These are phyloP conservation scores for Desmodesmus armatus DNA, from an alignment of 139 green algal species.

Conservation along the genomic window DNA sequence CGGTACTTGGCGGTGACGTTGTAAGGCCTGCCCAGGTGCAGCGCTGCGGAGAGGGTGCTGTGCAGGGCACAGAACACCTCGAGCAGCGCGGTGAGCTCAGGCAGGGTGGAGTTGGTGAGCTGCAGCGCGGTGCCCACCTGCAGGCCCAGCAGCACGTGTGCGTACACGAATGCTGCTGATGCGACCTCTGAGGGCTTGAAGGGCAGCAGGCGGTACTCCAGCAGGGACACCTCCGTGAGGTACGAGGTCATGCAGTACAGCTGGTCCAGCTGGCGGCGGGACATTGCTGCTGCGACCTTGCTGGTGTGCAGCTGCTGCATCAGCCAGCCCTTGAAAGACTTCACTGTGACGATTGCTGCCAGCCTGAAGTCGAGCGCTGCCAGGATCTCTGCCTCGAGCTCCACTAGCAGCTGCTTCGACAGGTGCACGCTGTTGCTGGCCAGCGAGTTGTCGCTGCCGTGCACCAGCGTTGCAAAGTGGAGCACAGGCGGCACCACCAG, in stretches of 20 bases:
- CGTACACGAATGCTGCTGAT: background rate
- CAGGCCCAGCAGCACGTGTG: slow-evolving; percentile 13
- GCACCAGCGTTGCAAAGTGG: background rate
- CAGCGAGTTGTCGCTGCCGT: background rate
- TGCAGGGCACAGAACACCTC: slow-evolving; percentile 26
- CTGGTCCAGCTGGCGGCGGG: background rate
- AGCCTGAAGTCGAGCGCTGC: slow-evolving; percentile 3
- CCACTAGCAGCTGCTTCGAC: slow-evolving; percentile 13
- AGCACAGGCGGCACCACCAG: background rate
- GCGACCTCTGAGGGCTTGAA: background rate
- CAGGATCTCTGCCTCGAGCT: slow-evolving; percentile 6
- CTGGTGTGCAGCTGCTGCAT: background rate
- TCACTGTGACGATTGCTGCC: background rate
- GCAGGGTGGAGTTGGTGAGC: background rate
- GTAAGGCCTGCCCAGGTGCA: background rate
- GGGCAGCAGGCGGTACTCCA: slow-evolving; percentile 35
- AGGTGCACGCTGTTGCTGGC: background rate
- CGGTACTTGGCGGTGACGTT: slow-evolving; percentile 11
- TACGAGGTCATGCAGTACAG: slow-evolving; percentile 18
- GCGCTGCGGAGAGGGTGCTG: background rate
- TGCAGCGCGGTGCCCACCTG: background rate
- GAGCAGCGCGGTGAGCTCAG: background rate
- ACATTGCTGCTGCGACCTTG: background rate
- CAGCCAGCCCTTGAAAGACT: background rate
- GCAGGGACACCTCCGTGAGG: slow-evolving; percentile 2